These are phyloP conservation scores for Akanthomyces muscarius DNA, from an alignment of 2,329 filamentous ascomycete genomes.

Conservation along the genomic window DNA sequence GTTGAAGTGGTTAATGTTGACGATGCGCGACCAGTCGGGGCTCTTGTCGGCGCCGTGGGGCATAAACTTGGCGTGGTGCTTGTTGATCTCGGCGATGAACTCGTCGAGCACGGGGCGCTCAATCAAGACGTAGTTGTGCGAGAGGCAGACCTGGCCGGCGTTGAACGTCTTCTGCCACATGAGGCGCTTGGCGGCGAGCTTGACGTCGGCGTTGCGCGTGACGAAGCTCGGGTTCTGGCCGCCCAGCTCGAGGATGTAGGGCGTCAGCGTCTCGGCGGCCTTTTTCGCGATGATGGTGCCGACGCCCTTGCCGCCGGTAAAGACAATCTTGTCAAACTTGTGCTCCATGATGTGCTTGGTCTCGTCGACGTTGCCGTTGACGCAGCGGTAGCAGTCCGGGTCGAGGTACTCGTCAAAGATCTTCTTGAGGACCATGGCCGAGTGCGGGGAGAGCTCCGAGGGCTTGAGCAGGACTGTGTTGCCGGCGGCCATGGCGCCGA, in stretches of 20 bases:
- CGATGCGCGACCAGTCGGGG: conserved; percentile 72
- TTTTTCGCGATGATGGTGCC: conserved; percentile 87
- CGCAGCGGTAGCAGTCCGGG: conserved; percentile 65
- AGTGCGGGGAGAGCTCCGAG: conserved; percentile 73
- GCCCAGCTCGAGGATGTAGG: conserved; percentile 83
- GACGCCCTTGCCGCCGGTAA: conserved; percentile 76
- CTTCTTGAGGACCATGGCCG: conserved; percentile 74
- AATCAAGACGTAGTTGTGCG: conserved; percentile 86
- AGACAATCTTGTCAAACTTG: conserved; percentile 98
- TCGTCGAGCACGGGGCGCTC: conserved; percentile 67
- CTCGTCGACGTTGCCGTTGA: conserved; percentile 80
- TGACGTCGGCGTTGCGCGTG: conserved; percentile 75
- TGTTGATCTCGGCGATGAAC: conserved; percentile 72
- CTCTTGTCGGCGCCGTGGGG: conserved; percentile 76
- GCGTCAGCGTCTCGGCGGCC: conserved; percentile 83
- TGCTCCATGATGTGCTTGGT: conserved; percentile 76
- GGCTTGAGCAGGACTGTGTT: conserved; percentile 91
- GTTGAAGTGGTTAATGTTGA: conserved; percentile 75
- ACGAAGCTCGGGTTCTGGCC: conserved; percentile 90
- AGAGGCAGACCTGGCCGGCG: conserved; percentile 87
- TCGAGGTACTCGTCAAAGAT: conserved; percentile 75
- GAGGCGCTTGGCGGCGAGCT: conserved; percentile 76
- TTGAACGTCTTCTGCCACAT: conserved; percentile 87
- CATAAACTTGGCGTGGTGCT: conserved; percentile 71
- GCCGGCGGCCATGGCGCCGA: conserved; percentile 88